Base-by-base conservation (phyloP, 177 flowering plant genomes). In the Vitis hybrid region DNA sequence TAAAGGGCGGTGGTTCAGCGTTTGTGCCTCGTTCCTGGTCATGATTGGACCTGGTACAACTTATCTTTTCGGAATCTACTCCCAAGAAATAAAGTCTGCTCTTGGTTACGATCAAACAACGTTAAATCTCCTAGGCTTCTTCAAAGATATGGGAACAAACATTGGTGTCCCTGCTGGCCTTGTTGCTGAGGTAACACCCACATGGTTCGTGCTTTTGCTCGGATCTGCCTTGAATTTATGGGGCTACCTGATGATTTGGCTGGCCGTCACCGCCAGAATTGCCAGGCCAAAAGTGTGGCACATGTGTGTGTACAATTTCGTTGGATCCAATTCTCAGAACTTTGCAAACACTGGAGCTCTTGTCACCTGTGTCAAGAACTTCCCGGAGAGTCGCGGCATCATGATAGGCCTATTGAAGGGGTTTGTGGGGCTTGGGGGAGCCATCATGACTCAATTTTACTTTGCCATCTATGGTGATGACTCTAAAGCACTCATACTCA, bases 211-310 rank as follows among this genome's bases (percentile, higher is more conserved):
- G 1, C 85, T 93, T 10, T 67, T 84, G 0, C 30, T 84, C 14
- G 96, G 98, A 6, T 80, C 94, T 2, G 82, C 82, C 54, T 78
- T 85, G 85, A 93, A 93, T 66, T 88, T 93, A 69, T 58, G 52
- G 1, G 97, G 97, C 18, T 93, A 91, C 74, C 83, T 93, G 86
- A 84, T 90, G 89, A 83, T 91, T 4, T 93, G 94, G 96, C 76
- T 91, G 0, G 82, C 93, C 18, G 93, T 90, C 48, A 84, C 92
- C 0, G 82, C 78, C 1, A 80, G 62, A 14, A 81, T 88, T 3
- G 46, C 89, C 3, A 74, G 70, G 27, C 97, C 97, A 0, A 67
- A 64, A n/a, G 83, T 90, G 0, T 93, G 98, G 98, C 90, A 86
- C 0, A 93, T 93, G 97, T 91, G 94, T 64, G 3, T 75, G 24